Evolutionary conservation across 2,329 filamentous ascomycete species (phyloP).

Genomic region (Aspergillus pseudonomiae): DNA sequence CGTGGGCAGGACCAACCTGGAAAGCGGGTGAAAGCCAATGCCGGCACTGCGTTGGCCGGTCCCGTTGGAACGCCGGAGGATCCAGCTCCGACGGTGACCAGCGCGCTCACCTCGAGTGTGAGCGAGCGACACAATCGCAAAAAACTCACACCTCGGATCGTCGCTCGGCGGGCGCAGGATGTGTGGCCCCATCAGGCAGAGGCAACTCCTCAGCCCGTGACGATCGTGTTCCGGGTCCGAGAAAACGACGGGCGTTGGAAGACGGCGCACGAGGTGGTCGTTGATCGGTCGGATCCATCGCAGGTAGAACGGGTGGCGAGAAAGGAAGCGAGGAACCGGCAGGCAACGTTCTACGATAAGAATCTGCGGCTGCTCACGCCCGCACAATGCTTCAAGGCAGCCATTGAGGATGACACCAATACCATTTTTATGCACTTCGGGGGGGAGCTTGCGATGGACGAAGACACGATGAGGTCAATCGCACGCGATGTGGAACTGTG

Average conservation of each 20-base stretch:
- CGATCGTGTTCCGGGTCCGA: not conserved
- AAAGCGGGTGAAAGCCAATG: not conserved
- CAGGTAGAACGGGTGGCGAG: slow-evolving; percentile 18
- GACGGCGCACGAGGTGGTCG: slow-evolving; percentile 12
- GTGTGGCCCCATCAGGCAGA: slow-evolving; percentile 1
- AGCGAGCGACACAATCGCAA: slow-evolving; percentile 3
- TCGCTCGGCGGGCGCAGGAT: slow-evolving; percentile 3
- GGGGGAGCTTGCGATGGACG: not conserved
- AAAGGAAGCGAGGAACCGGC: slow-evolving; percentile 15
- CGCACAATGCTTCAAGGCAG: slow-evolving; percentile 22
- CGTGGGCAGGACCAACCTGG: not conserved
- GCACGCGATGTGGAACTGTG: not conserved
- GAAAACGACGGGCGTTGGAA: not conserved
- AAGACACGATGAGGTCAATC: not conserved
- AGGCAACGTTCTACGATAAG: slow-evolving; percentile 22
- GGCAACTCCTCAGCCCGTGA: not conserved
- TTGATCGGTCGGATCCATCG: slow-evolving; percentile 18
- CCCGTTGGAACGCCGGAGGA: not conserved
- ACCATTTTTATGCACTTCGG: slow-evolving; percentile 20
- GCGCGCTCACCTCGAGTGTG: slow-evolving; percentile 1
- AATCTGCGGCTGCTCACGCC: slow-evolving; percentile 20
- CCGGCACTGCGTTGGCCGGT: not conserved
- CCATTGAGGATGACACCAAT: slow-evolving; percentile 20
- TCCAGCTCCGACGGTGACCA: not conserved
- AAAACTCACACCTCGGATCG: slow-evolving; percentile 2